These are phyloP conservation scores for Chalciporus sp. DNA, from an alignment of 1,284 basidiomycete species.

Conservation along the genomic window DNA sequence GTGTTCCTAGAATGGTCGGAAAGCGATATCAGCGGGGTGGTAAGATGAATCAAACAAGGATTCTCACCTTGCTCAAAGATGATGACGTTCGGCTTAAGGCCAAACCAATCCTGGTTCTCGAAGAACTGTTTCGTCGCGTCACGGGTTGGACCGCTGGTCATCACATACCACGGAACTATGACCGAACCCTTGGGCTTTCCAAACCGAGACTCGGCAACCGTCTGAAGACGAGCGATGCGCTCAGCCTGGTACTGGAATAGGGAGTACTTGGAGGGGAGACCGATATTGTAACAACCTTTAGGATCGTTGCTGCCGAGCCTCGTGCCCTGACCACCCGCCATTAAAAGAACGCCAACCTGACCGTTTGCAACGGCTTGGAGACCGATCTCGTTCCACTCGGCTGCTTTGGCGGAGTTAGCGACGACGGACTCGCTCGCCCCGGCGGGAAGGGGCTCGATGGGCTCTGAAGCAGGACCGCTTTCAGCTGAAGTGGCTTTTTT, in stretches of 20 bases:
- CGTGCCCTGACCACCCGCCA: slow-evolving; percentile 98
- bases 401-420: slow-evolving; percentile 55
- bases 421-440: slow-evolving; percentile 70
- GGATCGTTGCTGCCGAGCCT: slow-evolving; percentile 90
- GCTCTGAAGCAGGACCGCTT: slow-evolving; percentile 47
- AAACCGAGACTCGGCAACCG: slow-evolving; percentile 64
- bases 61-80: slow-evolving; percentile 94
- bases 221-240: slow-evolving; percentile 84
- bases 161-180: slow-evolving; percentile 94
- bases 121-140: slow-evolving; percentile 89
- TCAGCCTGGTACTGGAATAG: slow-evolving; percentile 98
- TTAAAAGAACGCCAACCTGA: slow-evolving; percentile 90
- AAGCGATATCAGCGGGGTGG: slow-evolving; percentile 5
- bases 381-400: slow-evolving; percentile 75
- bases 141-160: slow-evolving; percentile 97
- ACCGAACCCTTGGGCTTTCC: slow-evolving; percentile 60
- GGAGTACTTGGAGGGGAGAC: slow-evolving; percentile 88
- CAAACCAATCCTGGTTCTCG: slow-evolving; percentile 79
- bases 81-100: slow-evolving; percentile 83
- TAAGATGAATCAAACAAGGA: neutral
- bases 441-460: slow-evolving; percentile 80
- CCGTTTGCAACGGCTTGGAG: slow-evolving; percentile 81
- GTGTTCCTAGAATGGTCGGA: slow-evolving; percentile 64
- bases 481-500: slow-evolving; percentile 76
- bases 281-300: slow-evolving; percentile 98